Percentiles rank a stretch among this genome's conserved stretches.
phyloP scores from a whole-genome alignment of 2,329 filamentous ascomycete species.

The Catunica adiposa region DNA sequence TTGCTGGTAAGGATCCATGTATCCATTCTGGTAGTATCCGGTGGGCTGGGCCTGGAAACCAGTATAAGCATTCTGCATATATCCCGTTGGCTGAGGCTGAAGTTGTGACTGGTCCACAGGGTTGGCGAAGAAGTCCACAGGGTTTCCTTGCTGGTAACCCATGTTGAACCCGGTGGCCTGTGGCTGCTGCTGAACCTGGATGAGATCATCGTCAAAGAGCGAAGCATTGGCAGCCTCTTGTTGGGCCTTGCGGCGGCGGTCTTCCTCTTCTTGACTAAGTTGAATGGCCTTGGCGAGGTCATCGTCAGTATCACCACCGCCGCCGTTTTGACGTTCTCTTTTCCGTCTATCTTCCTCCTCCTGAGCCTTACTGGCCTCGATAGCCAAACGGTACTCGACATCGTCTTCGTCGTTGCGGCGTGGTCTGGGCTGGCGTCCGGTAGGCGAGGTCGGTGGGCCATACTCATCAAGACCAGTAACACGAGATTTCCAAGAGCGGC shows the following conservation, averaged over 20 bases:
- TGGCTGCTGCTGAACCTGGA: conserved; percentile 46
- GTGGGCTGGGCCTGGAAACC: conserved; percentile 34
- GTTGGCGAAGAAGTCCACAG: conserved; percentile 95
- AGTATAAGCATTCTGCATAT: conserved; percentile 39
- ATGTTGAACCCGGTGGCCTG: conserved; percentile 87
- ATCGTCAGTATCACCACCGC: conserved; percentile 41
- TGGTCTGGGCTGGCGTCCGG: conserved; percentile 28
- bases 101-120: conserved; percentile 65
- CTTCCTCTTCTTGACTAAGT: conserved; percentile 88
- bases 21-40: conserved; percentile 49
- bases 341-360: conserved; percentile 76
- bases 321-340: conserved; percentile 43
- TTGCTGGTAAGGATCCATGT: conserved; percentile 54
- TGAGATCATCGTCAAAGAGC: conserved; percentile 70
- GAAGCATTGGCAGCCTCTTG: conserved; percentile 58
- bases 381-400: conserved; percentile 72
- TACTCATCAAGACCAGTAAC: conserved; percentile 86
- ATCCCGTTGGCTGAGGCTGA: conserved; percentile 69
- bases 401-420: conserved; percentile 62
- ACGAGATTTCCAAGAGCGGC: conserved; percentile 91
- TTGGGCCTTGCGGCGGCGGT: conserved; percentile 68
- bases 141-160: conserved; percentile 90
- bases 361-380: conserved; percentile 89
- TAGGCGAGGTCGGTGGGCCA: conserved; percentile 29
- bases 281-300: conserved; percentile 90